These are phyloP conservation scores for Coniferiporia sulphurascens DNA, from an alignment of 1,284 basidiomycete species.

Conservation along the genomic window DNA sequence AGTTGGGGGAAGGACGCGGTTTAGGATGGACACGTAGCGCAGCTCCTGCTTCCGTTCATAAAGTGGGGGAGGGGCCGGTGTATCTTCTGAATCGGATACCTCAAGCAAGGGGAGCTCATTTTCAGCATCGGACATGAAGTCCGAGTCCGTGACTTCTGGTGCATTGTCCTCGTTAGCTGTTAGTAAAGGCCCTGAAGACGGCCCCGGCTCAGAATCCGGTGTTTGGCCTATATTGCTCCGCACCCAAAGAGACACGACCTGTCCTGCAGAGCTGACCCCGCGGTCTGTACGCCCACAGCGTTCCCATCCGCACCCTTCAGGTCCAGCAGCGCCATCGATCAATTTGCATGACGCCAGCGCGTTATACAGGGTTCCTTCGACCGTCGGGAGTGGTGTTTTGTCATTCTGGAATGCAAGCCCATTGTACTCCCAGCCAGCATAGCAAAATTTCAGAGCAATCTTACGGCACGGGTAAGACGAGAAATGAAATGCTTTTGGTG, in stretches of 20 bases:
- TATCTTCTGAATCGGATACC: conserved; percentile 24
- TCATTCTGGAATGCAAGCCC: conserved; percentile 81
- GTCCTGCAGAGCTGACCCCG: conserved; percentile 92
- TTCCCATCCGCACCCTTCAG: conserved; percentile 87
- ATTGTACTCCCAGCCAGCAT: conserved; percentile 89
- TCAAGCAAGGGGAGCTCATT: conserved; percentile 14
- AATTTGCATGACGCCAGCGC: conserved; percentile 75
- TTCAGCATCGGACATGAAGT: background rate
- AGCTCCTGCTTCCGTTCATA: conserved; percentile 47
- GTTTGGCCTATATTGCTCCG: conserved; percentile 49
- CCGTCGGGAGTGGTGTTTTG: conserved; percentile 75
- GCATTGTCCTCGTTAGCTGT: background rate
- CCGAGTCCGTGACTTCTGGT: conserved; percentile 4
- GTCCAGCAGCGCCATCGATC: conserved; percentile 67
- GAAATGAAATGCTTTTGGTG: conserved; percentile 54
- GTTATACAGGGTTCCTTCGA: conserved; percentile 84
- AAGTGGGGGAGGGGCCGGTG: conserved; percentile 19
- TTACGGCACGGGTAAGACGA: conserved; percentile 72
- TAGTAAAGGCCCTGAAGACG: conserved; percentile 2
- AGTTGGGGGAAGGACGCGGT: conserved; percentile 84
- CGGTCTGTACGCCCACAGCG: conserved; percentile 92
- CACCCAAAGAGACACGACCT: conserved; percentile 91
- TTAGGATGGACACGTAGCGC: conserved; percentile 79
- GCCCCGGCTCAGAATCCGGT: conserved; percentile 14
- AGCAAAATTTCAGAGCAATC: conserved; percentile 89